These are phyloP conservation scores for Apiospora kogelbergensis DNA, from an alignment of 2,329 filamentous ascomycete genomes.

Conservation along the genomic window DNA sequence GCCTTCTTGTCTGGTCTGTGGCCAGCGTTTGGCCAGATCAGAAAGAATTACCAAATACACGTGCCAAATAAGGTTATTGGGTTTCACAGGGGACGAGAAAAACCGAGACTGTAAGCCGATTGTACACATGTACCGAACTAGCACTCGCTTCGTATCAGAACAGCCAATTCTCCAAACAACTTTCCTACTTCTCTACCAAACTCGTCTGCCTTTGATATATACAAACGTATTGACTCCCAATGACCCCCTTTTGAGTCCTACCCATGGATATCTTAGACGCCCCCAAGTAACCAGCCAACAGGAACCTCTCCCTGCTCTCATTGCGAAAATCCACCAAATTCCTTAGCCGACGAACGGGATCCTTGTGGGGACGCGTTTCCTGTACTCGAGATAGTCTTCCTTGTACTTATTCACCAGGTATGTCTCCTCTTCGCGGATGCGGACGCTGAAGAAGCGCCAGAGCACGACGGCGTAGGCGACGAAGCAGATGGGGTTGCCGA, in stretches of 20 bases:
- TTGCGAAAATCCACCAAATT: not conserved
- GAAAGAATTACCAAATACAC: not conserved
- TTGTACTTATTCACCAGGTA: conserved; percentile 81
- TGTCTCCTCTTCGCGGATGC: conserved; percentile 78
- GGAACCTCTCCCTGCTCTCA: not conserved
- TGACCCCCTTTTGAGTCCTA: not conserved
- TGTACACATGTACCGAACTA: not conserved
- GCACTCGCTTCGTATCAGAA: not conserved
- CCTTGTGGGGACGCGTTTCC: conserved; percentile 67
- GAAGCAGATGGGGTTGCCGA: conserved; percentile 83
- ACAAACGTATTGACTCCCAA: not conserved
- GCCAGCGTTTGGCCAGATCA: not conserved
- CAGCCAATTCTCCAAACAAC: not conserved
- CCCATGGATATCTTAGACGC: not conserved
- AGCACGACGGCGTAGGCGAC: conserved; percentile 71
- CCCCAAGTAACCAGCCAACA: not conserved
- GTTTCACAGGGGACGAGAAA: not conserved
- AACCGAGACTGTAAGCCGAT: not conserved
- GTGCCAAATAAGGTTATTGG: not conserved
- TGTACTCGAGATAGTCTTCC: conserved; percentile 75
- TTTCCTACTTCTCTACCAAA: not conserved
- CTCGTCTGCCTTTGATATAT: not conserved
- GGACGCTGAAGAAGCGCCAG: conserved; percentile 78
- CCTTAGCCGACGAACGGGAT: conserved; percentile 70
- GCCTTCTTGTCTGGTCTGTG: no score